phyloP scores from a whole-genome alignment of 2,329 filamentous ascomycete species.

The Neopestalotiopsis clavispora region DNA sequence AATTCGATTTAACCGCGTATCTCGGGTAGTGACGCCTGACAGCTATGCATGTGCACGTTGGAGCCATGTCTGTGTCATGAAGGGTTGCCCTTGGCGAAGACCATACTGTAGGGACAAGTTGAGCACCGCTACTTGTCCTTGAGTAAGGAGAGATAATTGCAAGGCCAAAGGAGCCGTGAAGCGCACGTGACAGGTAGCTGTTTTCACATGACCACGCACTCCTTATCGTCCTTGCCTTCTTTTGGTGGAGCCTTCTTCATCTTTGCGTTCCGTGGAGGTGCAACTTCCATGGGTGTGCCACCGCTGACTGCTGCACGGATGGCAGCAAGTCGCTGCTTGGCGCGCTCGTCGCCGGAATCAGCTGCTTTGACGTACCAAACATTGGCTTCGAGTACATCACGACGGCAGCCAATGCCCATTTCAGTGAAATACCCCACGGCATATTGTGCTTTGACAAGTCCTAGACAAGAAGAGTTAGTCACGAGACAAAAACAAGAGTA shows the following conservation, averaged over 20 bases:
- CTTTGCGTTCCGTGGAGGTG: conserved; percentile 55
- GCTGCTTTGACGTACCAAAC: conserved; percentile 98
- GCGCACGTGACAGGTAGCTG: background rate
- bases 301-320: conserved; percentile 81
- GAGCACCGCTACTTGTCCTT: background rate
- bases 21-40: background rate
- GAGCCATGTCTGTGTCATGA: background rate
- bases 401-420: conserved; percentile 94
- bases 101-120: background rate
- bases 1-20: background rate
- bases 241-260: conserved; percentile 50
- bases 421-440: conserved; percentile 97
- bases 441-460: conserved; percentile 80
- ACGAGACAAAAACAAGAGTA: background rate
- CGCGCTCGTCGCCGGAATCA: conserved; percentile 87
- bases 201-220: conserved; percentile 62
- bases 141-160: too few relatives aligned
- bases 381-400: conserved; percentile 95
- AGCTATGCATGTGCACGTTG: background rate
- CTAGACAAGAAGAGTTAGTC: conserved; percentile 41
- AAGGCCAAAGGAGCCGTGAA: background rate
- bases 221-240: conserved; percentile 53
- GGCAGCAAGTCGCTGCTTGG: conserved; percentile 82
- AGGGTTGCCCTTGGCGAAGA: background rate
- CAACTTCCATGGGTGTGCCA: conserved; percentile 60